Conservation (phyloP, 164 flowering plant genomes). For the Santalum album region DNA sequence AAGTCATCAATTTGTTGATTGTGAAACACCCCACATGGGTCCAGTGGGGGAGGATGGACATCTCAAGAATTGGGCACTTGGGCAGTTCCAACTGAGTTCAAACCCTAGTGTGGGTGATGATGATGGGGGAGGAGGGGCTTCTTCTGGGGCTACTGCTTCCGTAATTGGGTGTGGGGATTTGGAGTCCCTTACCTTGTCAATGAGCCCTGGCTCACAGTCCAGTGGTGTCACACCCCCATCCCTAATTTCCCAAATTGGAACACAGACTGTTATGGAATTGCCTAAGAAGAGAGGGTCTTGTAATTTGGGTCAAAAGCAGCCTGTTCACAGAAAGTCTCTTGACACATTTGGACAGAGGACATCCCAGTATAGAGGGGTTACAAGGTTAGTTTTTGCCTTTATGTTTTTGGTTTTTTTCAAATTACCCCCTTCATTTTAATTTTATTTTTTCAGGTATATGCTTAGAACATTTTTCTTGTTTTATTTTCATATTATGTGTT, state of each 20-base stretch:
- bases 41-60: constrained; percentile 23
- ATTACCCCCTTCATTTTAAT: too few species aligned
- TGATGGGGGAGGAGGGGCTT: constrained; percentile 23
- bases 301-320: constrained; percentile 47
- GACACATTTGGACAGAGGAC: constrained; percentile 89
- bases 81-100: constrained; percentile 17
- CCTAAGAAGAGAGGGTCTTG: constrained; percentile 54
- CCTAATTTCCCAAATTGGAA: constrained; percentile 32
- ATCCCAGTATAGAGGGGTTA: constrained; percentile 81
- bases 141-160: constrained; percentile 18
- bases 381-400: constrained; percentile 31
- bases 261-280: constrained; percentile 26
- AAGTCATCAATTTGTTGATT: too few species aligned
- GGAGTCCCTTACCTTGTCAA: constrained; percentile 68
- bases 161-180: constrained; percentile 49
- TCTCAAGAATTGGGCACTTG: constrained; percentile 43
- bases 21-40: constrained; percentile 23
- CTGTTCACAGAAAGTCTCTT: constrained; percentile 71
- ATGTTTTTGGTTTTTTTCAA: too few species aligned
- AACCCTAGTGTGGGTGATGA: too few species aligned
- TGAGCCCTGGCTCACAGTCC: constrained; percentile 85
- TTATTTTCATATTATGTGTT: neutral
- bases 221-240: constrained; percentile 49
- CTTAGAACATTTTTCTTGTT: neutral
- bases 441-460: too few species aligned